Evolutionary conservation across 805 yeast genomes (phyloP), one percentile per base, ranked within the genome.

Genomic region (Teunomyces stri): DNA sequence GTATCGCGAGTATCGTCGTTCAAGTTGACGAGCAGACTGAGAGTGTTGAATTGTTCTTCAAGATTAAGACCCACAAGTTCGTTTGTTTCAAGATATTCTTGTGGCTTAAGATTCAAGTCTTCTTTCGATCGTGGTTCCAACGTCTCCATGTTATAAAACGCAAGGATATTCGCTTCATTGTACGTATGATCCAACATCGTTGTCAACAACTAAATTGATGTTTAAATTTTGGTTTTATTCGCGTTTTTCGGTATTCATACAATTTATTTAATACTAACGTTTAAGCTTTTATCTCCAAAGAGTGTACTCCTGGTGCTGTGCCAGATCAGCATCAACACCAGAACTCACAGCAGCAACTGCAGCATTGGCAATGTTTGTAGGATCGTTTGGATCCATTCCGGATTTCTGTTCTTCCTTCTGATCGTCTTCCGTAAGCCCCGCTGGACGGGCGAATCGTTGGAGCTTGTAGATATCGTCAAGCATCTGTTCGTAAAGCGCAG

Each of bases 281-380:
- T n/a, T n/a, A n/a, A n/a, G n/a, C n/a, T n/a, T n/a, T 45, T 51
- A 68, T 38, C 73, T 51, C 74, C 74, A 69, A 15, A 69, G 55
- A 45, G 65, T 61, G 51, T 64, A 69, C 48, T 67, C 71, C 49
- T 69, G 72, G 18, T 61, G 70, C 42, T 60, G 68, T 3, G 50
- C 42, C 5, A 64, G 56, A 10, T 61, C 65, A 10, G 56, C 68
- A 9, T 57, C 60, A 1, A 59, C 67, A 1, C 59, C 57, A 3
- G 68, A 53, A 7, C 69, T 48, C 2, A 66, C 70, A 0, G 72
- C 71, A 1, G 73, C 72, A 6, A 69, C 73, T 0, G 73, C 70
- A 1, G 72, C 72, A 41, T 59, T 66, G 27, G 72, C 74, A 10
- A 67, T 65, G 13, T 63, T 52, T 3, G 68, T 58, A 1, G 71